Evolutionary conservation across 2,329 filamentous ascomycete species (phyloP), one percentile per base, ranked within the genome.

Genomic region (Xylariaceae sp.): DNA sequence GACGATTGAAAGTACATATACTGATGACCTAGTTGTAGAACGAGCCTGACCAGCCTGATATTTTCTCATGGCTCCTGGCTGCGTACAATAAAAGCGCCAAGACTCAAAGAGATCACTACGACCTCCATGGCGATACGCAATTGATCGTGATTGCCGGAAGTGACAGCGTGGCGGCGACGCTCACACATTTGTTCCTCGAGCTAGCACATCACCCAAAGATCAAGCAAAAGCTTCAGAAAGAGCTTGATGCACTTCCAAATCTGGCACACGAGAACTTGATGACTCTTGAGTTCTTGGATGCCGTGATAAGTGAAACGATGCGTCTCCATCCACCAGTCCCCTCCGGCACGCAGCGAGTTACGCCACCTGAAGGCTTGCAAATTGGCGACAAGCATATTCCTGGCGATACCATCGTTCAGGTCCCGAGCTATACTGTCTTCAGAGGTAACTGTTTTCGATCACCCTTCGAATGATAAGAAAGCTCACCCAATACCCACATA

Each of bases 61-160:
- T 75, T 28, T 54, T 71, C 6, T 70, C 71, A 0, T 75, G 71
- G 71, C 57, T 75, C 5, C 41, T 73, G 13, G 72, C 72, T 48
- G 69, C 71, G 6, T 57, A 67, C 5, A 61, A 66, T 10, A 69
- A 73, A 18, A 69, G 73, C 17, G 50, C 59, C 2, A 66, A 66
- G 1, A 71, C 69, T 1, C 60, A 70, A 6, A 66, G 67, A 5
- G 66, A 61, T 0, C 43, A 57, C 46, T 60, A 51, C 14, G 59
- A 68, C 2, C 50, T 72, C 10, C 53, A 61, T 5, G 67, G 71
- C 28, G 70, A 73, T 45, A 59, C 64, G 1, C 58, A 64, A 6
- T 54, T 68, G 1, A 47, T 72, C 5, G 65, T 73, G 31, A 56
- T 71, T 19, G 70, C 69, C 9, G 63, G 60, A 6, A 53, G 52